A percentile compares a stretch with the other conserved stretches of the same genome.
Conservation (phyloP, 352 stramenopile genomes). For the Globisporangium megalacanthum region DNA sequence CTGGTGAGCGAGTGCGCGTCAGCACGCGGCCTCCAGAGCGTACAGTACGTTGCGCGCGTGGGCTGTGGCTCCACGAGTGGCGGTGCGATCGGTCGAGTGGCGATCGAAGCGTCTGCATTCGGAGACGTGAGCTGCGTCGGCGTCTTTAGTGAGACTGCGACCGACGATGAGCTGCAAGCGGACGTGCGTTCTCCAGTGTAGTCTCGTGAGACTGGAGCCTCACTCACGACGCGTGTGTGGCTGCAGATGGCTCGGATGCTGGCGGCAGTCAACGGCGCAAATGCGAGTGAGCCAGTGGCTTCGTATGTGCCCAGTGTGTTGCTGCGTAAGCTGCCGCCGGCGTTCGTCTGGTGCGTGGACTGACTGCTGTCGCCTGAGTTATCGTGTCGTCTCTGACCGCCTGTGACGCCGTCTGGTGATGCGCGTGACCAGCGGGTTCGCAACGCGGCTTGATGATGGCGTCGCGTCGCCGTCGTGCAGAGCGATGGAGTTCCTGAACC, state of each 20-base stretch:
- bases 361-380: too few relatives aligned
- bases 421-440: slow-evolving; percentile 21
- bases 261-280: too few relatives aligned
- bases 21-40: slow-evolving; percentile 1
- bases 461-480: slow-evolving; percentile 24
- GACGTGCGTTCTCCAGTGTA: slow-evolving; percentile 1
- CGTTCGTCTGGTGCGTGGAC: too few relatives aligned
- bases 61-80: slow-evolving; percentile 1
- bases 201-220: too few relatives aligned
- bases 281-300: too few relatives aligned
- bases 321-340: too few relatives aligned
- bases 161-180: slow-evolving; percentile 7
- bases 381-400: neutral
- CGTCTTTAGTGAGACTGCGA: neutral
- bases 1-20: slow-evolving; percentile 8
- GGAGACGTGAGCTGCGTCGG: neutral
- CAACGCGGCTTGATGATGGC: slow-evolving; percentile 19
- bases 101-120: neutral
- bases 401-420: neutral
- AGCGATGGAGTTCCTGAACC: slow-evolving; percentile 27
- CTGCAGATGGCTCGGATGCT: too few relatives aligned
- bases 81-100: neutral
- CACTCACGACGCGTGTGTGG: too few relatives aligned
- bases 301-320: too few relatives aligned
- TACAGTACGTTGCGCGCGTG: neutral